Conservation (phyloP, 2,329 filamentous ascomycete species). For the Exophiala lecanii-corni region DNA sequence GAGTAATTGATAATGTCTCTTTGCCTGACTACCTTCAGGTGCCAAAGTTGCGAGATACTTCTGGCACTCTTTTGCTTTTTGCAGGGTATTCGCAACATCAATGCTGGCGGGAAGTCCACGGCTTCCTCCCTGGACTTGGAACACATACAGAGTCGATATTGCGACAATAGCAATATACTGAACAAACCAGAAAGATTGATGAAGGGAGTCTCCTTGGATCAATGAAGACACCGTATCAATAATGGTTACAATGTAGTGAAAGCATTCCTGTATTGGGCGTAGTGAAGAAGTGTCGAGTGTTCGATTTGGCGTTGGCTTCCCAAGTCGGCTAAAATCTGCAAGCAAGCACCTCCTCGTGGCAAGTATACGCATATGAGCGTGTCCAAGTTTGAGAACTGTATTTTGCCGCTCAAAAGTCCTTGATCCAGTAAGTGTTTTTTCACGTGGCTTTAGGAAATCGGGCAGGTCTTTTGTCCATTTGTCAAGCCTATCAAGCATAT, state of each 20-base stretch:
- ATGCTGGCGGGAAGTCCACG: slow-evolving; percentile 10
- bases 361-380: slow-evolving; percentile 28
- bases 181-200: slow-evolving; percentile 30
- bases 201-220: slow-evolving; percentile 22
- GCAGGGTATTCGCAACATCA: slow-evolving; percentile 14
- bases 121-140: slow-evolving; percentile 21
- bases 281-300: slow-evolving; percentile 14
- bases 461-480: slow-evolving; percentile 26
- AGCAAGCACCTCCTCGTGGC: slow-evolving; percentile 28
- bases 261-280: slow-evolving; percentile 25
- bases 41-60: slow-evolving; percentile 15
- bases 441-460: slow-evolving; percentile 26
- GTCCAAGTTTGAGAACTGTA: slow-evolving; percentile 28
- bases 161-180: slow-evolving; percentile 27
- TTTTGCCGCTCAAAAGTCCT: slow-evolving; percentile 29
- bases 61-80: slow-evolving; percentile 23
- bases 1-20: slow-evolving; percentile 20
- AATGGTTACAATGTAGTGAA: slow-evolving; percentile 24
- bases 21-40: slow-evolving; percentile 22
- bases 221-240: slow-evolving; percentile 24
- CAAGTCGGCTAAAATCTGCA: slow-evolving; percentile 17
- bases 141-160: slow-evolving; percentile 25
- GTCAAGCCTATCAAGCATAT: slow-evolving; percentile 22
- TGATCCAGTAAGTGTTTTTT: slow-evolving; percentile 26
- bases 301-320: slow-evolving; percentile 9